phyloP scores from a whole-genome alignment of 2,329 filamentous ascomycete species.

The Calonectria pauciramosa region DNA sequence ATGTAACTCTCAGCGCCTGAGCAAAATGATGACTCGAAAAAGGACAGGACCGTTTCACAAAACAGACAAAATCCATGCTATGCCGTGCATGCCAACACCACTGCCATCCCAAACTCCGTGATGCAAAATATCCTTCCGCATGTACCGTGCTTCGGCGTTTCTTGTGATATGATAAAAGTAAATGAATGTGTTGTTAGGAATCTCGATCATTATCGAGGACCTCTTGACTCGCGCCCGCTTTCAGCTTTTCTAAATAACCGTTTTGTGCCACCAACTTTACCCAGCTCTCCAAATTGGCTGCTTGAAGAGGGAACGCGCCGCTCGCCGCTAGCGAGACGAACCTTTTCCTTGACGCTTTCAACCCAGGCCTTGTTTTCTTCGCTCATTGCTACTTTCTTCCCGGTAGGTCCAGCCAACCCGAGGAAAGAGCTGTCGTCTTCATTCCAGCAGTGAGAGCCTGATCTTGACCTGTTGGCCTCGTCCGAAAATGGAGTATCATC shows the following conservation, averaged over 20 bases:
- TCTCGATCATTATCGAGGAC: conserved; percentile 33
- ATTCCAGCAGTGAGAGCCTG: conserved; percentile 69
- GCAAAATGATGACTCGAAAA: conserved; percentile 29
- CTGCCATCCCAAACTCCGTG: conserved; percentile 41
- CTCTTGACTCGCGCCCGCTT: conserved; percentile 42
- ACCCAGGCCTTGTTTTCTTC: conserved; percentile 85
- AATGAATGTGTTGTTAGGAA: conserved; percentile 14
- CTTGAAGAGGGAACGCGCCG: conserved; percentile 51
- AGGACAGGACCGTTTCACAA: conserved; percentile 33
- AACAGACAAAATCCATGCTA: conserved; percentile 37
- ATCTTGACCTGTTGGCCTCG: conserved; percentile 61
- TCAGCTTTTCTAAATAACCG: conserved; percentile 72
- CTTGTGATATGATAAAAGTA: conserved; percentile 23
- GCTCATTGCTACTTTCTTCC: conserved; percentile 75
- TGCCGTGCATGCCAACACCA: conserved; percentile 40
- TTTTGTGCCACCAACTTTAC: conserved; percentile 80
- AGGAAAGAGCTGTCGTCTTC: conserved; percentile 72
- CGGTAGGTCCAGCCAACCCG: conserved; percentile 78
- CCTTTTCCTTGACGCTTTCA: conserved; percentile 85
- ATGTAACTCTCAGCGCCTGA: conserved; percentile 44
- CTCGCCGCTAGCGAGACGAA: conserved; percentile 77
- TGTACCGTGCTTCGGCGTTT: conserved; percentile 36
- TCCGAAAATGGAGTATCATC: conserved; percentile 61
- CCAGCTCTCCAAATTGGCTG: conserved; percentile 74
- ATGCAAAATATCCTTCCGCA: conserved; percentile 39